These are phyloP conservation scores for Parasitella parasitica DNA, from an alignment of 371 early-diverging fungal genomes.

Conservation along the genomic window DNA sequence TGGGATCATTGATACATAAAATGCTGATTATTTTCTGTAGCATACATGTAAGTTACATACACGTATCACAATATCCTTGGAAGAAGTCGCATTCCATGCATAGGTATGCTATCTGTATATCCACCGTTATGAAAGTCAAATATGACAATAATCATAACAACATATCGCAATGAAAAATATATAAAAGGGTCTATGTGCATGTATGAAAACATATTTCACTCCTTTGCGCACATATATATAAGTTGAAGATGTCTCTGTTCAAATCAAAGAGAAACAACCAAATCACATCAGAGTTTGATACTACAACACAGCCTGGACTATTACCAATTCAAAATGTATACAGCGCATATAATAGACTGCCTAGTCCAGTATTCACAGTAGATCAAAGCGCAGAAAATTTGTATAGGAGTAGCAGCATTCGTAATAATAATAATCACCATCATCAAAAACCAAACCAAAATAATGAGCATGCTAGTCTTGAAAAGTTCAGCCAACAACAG, in stretches of 20 bases:
- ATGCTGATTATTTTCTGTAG: too few species aligned
- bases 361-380: neutral
- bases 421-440: neutral
- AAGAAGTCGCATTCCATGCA: too few species aligned
- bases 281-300: neutral
- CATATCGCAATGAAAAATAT: neutral
- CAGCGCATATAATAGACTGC: slow-evolving; percentile 1
- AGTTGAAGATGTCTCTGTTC: neutral
- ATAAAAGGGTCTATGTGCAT: too few species aligned
- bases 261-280: neutral
- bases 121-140: neutral
- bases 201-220: neutral
- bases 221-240: neutral
- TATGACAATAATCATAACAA: neutral
- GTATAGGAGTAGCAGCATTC: neutral
- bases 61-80: too few species aligned
- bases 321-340: slow-evolving; percentile 2
- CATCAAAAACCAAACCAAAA: neutral
- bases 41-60: too few species aligned
- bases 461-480: neutral
- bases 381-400: neutral
- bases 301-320: neutral
- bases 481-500: slow-evolving; percentile 1
- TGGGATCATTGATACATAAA: too few species aligned
- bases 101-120: too few species aligned